phyloP scores from a whole-genome alignment of 495 filamentous ascomycete species.

The Aspergillus heteromorphus region DNA sequence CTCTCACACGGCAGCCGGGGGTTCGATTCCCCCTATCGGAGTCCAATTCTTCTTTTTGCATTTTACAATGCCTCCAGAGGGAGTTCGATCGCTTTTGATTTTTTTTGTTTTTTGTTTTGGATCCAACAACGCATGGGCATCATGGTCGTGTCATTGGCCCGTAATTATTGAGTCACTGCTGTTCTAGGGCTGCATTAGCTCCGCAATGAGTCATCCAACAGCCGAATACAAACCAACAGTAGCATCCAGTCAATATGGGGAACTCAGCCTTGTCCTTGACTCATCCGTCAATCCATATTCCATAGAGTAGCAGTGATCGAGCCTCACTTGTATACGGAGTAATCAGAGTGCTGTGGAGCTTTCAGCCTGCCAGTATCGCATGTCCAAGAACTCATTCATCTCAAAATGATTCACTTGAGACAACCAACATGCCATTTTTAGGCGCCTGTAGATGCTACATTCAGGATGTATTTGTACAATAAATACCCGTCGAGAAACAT shows the following conservation, averaged over 20 bases:
- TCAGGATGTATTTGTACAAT: no score
- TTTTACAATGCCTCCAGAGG: background rate
- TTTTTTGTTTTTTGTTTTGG: background rate
- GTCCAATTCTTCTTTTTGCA: background rate
- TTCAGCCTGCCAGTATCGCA: no score
- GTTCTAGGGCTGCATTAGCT: background rate
- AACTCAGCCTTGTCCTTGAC: background rate
- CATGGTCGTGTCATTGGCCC: background rate
- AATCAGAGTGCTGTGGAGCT: no score
- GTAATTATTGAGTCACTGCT: background rate
- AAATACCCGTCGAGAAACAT: no score
- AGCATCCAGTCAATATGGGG: background rate
- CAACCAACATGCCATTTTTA: no score
- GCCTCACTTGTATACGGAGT: background rate
- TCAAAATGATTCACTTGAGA: no score
- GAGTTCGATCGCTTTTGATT: background rate
- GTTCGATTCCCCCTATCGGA: slow-evolving; percentile 36
- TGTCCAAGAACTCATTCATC: no score
- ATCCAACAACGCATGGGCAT: no score
- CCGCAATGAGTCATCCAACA: background rate
- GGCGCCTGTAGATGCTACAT: no score
- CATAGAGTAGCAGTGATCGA: background rate
- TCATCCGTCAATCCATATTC: background rate
- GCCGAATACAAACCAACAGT: background rate
- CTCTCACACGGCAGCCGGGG: slow-evolving; percentile 37